phyloP scores from a whole-genome alignment of 2,329 filamentous ascomycete genomes.

The Sarocladium strictum region DNA sequence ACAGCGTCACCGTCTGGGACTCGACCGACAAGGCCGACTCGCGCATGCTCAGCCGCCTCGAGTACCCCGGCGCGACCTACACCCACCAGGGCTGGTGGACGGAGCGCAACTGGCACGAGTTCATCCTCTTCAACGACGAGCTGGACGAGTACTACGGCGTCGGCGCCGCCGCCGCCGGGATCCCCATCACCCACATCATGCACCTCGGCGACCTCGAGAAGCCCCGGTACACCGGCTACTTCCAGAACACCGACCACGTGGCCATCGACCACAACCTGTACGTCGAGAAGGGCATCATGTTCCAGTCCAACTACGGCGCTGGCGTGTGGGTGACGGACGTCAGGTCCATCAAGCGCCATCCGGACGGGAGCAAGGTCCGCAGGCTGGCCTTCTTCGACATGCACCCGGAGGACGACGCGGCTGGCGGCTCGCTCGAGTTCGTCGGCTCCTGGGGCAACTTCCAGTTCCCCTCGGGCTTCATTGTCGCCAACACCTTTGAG shows the following conservation, averaged over 20 bases:
- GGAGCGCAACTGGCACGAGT: conserved; percentile 17
- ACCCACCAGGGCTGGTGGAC: conserved; percentile 42
- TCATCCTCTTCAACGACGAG: conserved; percentile 36
- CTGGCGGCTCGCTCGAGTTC: conserved; percentile 10
- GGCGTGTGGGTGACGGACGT: conserved; percentile 11
- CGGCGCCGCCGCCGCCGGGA: conserved; percentile 27
- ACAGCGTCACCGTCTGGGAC: conserved; percentile 30
- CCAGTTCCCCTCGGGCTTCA: conserved; percentile 12
- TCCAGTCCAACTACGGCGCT: conserved; percentile 11
- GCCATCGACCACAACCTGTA: conserved; percentile 11
- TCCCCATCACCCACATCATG: conserved; percentile 34
- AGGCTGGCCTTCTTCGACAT: conserved; percentile 11
- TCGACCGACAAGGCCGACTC: conserved; percentile 33
- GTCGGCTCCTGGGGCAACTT: conserved; percentile 11
- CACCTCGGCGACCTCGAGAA: conserved; percentile 27
- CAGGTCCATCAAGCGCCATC: conserved; percentile 6
- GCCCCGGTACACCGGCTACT: conserved; percentile 21
- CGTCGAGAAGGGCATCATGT: conserved; percentile 11
- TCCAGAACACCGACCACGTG: conserved; percentile 11
- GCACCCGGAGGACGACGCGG: conserved; percentile 10
- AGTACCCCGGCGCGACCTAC: conserved; percentile 42
- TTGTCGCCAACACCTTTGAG: conserved; percentile 12
- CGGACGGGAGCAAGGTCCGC: conserved; percentile 9
- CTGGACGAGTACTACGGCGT: conserved; percentile 31
- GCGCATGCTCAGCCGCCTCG: conserved; percentile 36